These are phyloP conservation scores for Pythium aquatile DNA, from an alignment of 352 stramenopile genomes.

Conservation along the genomic window DNA sequence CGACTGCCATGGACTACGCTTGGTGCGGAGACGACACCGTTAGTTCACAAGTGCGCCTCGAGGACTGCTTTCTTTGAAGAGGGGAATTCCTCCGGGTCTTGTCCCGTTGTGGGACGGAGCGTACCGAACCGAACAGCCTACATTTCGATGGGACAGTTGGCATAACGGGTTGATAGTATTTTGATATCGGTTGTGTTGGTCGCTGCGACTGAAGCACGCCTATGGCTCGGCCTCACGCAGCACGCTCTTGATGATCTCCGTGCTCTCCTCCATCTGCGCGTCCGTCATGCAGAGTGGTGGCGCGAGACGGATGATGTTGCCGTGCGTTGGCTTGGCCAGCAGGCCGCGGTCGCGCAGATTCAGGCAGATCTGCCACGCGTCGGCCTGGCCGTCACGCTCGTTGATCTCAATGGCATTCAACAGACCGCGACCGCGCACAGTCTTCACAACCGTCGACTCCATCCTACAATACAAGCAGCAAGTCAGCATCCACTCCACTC, in stretches of 20 bases:
- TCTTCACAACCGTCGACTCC: slow-evolving; percentile 61
- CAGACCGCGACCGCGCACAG: slow-evolving; percentile 94
- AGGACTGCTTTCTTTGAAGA: too few relatives aligned
- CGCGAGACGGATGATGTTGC: slow-evolving; percentile 97
- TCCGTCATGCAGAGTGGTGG: slow-evolving; percentile 95
- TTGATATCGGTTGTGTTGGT: background rate
- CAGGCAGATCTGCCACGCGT: slow-evolving; percentile 96
- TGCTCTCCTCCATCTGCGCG: slow-evolving; percentile 92
- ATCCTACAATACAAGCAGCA: slow-evolving; percentile 28
- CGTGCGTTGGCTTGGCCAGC: slow-evolving; percentile 98
- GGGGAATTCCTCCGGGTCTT: too few relatives aligned
- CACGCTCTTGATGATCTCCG: slow-evolving; percentile 75
- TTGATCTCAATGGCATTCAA: slow-evolving; percentile 98
- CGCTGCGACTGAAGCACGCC: background rate
- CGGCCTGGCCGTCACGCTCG: slow-evolving; percentile 79
- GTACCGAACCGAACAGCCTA: too few relatives aligned
- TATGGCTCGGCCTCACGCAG: slow-evolving; percentile 65
- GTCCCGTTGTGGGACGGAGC: too few relatives aligned
- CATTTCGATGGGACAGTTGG: background rate
- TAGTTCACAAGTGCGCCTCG: too few relatives aligned
- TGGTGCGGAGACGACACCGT: too few relatives aligned
- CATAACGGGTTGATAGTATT: background rate
- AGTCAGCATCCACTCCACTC: background rate
- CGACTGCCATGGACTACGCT: too few relatives aligned
- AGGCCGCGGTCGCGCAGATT: slow-evolving; percentile 94